Evolutionary conservation across 768 basidiomycete species (phyloP), one percentile per base, ranked within the genome.

Genomic region (Agaricus blazei): DNA sequence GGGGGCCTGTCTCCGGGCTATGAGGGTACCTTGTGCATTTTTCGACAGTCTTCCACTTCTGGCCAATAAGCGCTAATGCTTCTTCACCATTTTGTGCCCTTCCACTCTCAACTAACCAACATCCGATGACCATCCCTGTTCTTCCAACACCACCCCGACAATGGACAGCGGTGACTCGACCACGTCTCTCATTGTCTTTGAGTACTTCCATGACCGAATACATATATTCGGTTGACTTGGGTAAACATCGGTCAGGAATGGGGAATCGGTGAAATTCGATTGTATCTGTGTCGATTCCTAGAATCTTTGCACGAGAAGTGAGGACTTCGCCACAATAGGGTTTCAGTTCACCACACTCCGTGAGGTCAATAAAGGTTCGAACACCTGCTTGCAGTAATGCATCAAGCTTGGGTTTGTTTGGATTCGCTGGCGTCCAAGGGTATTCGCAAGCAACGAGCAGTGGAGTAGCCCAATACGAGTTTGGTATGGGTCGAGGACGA

Each of bases 401-500:
- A 70, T 89, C 87, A 59, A 91, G 78, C 63, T 91, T 90, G 58
- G 87, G 85, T 52, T 75, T 76, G 57, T 74, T 67, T 8, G 75
- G 70, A 66, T 78, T 73, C 57, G 75, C 78, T 3, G 85, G 86
- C 15, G 80, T 72, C 82, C 85, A 91, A 1, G 88, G 88, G 67
- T 90, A 90, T 64, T 91, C 89, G 78, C 87, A 90, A 0, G 88
- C 89, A 52, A 90, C 75, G 37, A 91, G 77, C 9, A 75, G 68
- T 0, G 83, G 76, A 0, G 87, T 89, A 0, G 87, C 88, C 89
- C 89, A 91, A 72, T 90, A 90, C 0, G 85, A 88, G 69, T 91
- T 91, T 19, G 87, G 86, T 64, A 90, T 83, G 27, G 88, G 88
- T 0, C 85, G 81, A 2, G 73, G 64, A 48, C 64, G 62, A 51